Conservation (phyloP, 805 yeast genomes). For the Yamadazyma kitorensis region DNA sequence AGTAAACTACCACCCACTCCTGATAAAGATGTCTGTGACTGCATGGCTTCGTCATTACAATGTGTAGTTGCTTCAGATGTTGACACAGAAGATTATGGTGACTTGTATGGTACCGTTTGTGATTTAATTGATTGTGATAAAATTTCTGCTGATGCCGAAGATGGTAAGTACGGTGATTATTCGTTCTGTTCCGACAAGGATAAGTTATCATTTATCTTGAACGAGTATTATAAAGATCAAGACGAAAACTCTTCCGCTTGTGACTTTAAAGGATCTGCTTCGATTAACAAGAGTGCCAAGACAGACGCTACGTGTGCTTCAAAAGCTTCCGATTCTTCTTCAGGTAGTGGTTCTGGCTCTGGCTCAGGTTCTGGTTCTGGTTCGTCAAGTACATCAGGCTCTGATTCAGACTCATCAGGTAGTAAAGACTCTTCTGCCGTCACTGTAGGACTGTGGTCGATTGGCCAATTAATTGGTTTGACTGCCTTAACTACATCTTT, state of each 20-base stretch:
- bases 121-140: slow-evolving; percentile 54
- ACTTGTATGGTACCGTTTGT: slow-evolving; percentile 59
- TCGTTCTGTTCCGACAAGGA: slow-evolving; percentile 71
- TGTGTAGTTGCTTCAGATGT: slow-evolving; percentile 64
- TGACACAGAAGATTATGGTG: slow-evolving; percentile 53
- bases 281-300: slow-evolving; percentile 30
- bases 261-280: slow-evolving; percentile 69
- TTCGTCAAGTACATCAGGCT: slow-evolving; percentile 15
- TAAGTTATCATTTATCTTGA: slow-evolving; percentile 61
- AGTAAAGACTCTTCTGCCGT: slow-evolving; percentile 17
- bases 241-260: slow-evolving; percentile 49
- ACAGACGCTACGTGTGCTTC: slow-evolving; percentile 31
- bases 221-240: slow-evolving; percentile 57
- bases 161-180: slow-evolving; percentile 68
- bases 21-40: slow-evolving; percentile 57
- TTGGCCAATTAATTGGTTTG: slow-evolving; percentile 32
- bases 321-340: slow-evolving; percentile 11
- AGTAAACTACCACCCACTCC: slow-evolving; percentile 81
- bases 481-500: slow-evolving; percentile 34
- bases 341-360: slow-evolving; percentile 18
- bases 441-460: slow-evolving; percentile 23
- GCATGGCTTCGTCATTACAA: slow-evolving; percentile 51
- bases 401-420: slow-evolving; percentile 24
- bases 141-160: slow-evolving; percentile 58
- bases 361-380: slow-evolving; percentile 21